Base-by-base conservation (phyloP, 208 protist species). In the Strigomonas culicis region DNA sequence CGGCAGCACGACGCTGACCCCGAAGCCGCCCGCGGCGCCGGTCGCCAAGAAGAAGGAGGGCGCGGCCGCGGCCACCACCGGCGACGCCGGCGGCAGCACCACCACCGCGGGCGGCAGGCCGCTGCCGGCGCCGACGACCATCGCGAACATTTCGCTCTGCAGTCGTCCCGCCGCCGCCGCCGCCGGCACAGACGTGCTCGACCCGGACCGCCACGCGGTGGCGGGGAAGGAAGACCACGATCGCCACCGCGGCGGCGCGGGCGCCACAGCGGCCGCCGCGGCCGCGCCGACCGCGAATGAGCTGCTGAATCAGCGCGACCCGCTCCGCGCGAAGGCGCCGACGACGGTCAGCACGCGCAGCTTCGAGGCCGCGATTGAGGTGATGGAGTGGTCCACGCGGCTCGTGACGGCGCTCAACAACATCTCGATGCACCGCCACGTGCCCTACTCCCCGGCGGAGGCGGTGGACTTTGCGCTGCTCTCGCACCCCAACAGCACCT, bases 391-490 rank as follows among this genome's bases (percentile, higher is more conserved):
- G 59, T 63, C 79, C 31, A 65, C 70, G 34, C 81, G 83, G 63
- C 36, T 93, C 31, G 65, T 92, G 17, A 56, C 80, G n/a, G 66
- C 79, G 46, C 60, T 74, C 44, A 58, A 62, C 43, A 59, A 63
- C 47, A 68, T 55, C 49, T 55, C 72, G 50, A 66, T 66, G 25
- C 74, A 64, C 55, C 74, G 66, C 31, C 63, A 58, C 8, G 75
- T 95, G 25, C 83, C 77, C 17, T 89, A 86, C 68, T 82, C 70
- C 32, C 90, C 90, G 3, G 86, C 86, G 3, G 86, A 93, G 53
- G 76, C 79, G 1, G 76, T 95, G 1, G 90, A 95, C 57, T 71
- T 95, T n/a, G 84, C 79, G 39, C 49, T 95, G 31, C 62, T 92
- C 17, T 41, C 86, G 28, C 81, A 86, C 62, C 84, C 82, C 15